Percentiles rank a stretch among this genome's conserved stretches.
These are phyloP conservation scores for Trichoderma atroviride DNA, from an alignment of 2,329 filamentous ascomycete genomes.

Conservation along the genomic window DNA sequence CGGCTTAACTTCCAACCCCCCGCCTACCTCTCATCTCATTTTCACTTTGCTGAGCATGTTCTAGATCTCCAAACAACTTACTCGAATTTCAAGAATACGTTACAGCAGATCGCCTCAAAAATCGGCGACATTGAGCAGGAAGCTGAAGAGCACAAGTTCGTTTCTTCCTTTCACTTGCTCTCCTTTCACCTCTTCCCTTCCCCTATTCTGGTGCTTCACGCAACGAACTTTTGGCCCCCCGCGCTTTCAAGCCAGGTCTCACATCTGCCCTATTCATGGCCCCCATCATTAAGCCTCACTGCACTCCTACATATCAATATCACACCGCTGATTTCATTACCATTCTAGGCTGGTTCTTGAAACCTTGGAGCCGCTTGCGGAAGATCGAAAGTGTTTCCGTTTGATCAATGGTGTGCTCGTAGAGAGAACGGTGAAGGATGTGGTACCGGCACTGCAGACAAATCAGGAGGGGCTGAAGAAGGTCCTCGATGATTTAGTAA, in stretches of 20 bases:
- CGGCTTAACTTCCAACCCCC: background rate
- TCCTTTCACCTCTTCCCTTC: background rate
- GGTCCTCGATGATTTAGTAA: slow-evolving; percentile 89
- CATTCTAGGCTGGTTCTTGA: slow-evolving; percentile 81
- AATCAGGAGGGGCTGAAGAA: slow-evolving; percentile 94
- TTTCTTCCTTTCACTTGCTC: slow-evolving; percentile 27
- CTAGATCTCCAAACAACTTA: slow-evolving; percentile 80
- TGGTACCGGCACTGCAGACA: slow-evolving; percentile 86
- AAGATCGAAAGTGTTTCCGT: slow-evolving; percentile 94
- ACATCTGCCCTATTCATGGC: background rate
- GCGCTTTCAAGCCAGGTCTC: background rate
- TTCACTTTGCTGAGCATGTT: background rate
- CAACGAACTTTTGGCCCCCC: background rate
- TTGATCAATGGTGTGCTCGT: slow-evolving; percentile 97
- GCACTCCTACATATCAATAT: slow-evolving; percentile 32
- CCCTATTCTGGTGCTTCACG: background rate
- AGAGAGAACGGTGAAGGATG: slow-evolving; percentile 90
- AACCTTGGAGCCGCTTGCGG: slow-evolving; percentile 79
- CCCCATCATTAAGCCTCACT: slow-evolving; percentile 39
- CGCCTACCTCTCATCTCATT: background rate
- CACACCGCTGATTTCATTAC: slow-evolving; percentile 33
- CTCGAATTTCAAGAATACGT: slow-evolving; percentile 72
- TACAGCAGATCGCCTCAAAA: slow-evolving; percentile 93
- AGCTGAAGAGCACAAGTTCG: slow-evolving; percentile 96
- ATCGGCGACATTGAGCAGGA: slow-evolving; percentile 98